phyloP scores from a whole-genome alignment of 345 rosid genomes.

The Arabidopsis arenosa region DNA sequence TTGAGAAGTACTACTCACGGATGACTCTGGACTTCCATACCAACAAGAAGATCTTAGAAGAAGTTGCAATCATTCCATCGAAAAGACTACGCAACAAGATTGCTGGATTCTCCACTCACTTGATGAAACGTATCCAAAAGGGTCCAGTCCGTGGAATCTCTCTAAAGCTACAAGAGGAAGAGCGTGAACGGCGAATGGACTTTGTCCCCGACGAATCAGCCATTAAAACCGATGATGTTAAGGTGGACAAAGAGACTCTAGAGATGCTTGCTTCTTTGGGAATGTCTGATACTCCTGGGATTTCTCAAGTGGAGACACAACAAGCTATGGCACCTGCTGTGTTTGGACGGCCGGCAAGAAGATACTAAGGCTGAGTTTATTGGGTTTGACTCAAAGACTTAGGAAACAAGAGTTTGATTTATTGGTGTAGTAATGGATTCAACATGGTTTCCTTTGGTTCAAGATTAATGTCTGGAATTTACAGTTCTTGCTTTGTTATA shows the following conservation, averaged over 20 bases:
- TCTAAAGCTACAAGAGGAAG: conserved; percentile 80
- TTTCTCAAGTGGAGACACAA: conserved; percentile 34
- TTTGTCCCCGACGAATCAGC: conserved; percentile 87
- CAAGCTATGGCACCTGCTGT: conserved; percentile 13
- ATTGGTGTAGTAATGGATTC: background rate
- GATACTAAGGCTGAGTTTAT: conserved; percentile 18
- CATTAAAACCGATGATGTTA: conserved; percentile 56
- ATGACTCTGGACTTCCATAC: conserved; percentile 91
- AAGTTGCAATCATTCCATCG: conserved; percentile 84
- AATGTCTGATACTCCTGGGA: conserved; percentile 62
- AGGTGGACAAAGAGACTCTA: conserved; percentile 73
- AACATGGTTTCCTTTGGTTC: conserved; percentile 11
- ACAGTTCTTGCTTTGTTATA: background rate
- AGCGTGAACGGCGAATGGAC: conserved; percentile 86
- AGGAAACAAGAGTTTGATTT: conserved; percentile 1
- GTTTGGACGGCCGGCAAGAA: conserved; percentile 9
- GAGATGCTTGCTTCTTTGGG: conserved; percentile 80
- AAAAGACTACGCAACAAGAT: conserved; percentile 86
- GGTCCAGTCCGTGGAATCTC: conserved; percentile 91
- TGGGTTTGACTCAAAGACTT: background rate
- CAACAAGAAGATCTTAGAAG: conserved; percentile 86
- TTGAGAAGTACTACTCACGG: conserved; percentile 81
- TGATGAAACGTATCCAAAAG: conserved; percentile 76
- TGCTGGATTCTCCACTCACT: conserved; percentile 82
- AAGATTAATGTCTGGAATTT: conserved; percentile 6